Percentiles rank a stretch among this genome's conserved stretches.
These are phyloP conservation scores for Phlegmacium glaucopus DNA, from an alignment of 768 basidiomycete species.

Conservation along the genomic window DNA sequence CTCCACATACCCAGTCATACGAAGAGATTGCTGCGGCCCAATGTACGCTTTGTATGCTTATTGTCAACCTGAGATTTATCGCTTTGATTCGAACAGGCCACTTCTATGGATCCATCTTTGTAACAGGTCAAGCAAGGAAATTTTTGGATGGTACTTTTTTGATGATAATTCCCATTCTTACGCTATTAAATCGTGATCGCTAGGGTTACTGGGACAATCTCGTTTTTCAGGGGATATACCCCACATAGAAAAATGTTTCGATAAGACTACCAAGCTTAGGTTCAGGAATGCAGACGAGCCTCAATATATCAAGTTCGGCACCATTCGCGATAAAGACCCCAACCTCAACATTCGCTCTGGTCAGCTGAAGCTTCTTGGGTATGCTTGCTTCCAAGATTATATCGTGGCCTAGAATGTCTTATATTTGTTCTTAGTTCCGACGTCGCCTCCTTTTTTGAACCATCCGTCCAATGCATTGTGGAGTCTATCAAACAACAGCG, in stretches of 20 bases:
- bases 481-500: slow-evolving; percentile 16
- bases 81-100: slow-evolving; percentile 26
- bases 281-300: slow-evolving; percentile 38
- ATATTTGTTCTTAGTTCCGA: slow-evolving; percentile 9
- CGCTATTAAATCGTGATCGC: neutral
- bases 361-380: slow-evolving; percentile 41
- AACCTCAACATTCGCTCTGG: slow-evolving; percentile 40
- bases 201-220: slow-evolving; percentile 34
- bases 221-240: slow-evolving; percentile 37
- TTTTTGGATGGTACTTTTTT: slow-evolving; percentile 30
- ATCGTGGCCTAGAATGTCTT: neutral
- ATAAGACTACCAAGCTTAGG: slow-evolving; percentile 43
- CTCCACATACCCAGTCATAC: slow-evolving; percentile 36
- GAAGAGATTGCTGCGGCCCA: slow-evolving; percentile 39
- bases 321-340: slow-evolving; percentile 35
- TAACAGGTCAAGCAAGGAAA: slow-evolving; percentile 33
- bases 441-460: slow-evolving; percentile 25
- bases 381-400: slow-evolving; percentile 7
- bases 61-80: neutral
- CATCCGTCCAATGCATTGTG: slow-evolving; percentile 22
- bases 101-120: slow-evolving; percentile 42
- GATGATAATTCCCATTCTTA: neutral
- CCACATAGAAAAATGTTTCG: slow-evolving; percentile 42
- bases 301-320: slow-evolving; percentile 47
- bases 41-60: slow-evolving; percentile 22